Conservation (phyloP, 805 yeast species). For the Brettanomyces nanus region DNA sequence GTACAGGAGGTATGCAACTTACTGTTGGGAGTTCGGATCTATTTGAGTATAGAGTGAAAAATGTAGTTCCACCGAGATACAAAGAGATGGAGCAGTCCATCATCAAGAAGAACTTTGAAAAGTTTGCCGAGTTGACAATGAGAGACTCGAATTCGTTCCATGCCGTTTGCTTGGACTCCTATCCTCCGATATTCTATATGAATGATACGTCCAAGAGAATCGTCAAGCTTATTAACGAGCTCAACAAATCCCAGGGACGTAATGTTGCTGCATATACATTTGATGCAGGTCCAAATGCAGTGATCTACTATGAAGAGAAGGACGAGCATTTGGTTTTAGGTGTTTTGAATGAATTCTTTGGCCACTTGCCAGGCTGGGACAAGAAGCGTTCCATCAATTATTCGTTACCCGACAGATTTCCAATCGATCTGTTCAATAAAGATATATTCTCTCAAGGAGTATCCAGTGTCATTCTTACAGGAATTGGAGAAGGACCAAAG, state of each 20-base stretch:
- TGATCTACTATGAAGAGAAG: constrained; percentile 73
- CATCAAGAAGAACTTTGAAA: constrained; percentile 59
- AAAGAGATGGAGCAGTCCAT: constrained; percentile 77
- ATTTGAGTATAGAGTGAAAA: constrained; percentile 67
- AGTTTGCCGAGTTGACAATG: constrained; percentile 89
- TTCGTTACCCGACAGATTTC: constrained; percentile 17
- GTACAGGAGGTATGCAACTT: constrained; percentile 93
- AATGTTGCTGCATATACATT: constrained; percentile 91
- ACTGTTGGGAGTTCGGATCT: constrained; percentile 87
- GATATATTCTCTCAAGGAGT: constrained; percentile 44
- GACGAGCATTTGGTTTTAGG: constrained; percentile 72
- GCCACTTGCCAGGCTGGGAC: constrained; percentile 64
- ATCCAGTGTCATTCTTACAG: constrained; percentile 73
- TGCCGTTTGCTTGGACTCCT: constrained; percentile 80
- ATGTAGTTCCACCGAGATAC: constrained; percentile 83
- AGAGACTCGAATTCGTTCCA: constrained; percentile 95
- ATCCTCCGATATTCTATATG: constrained; percentile 91
- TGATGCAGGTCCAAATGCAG: constrained; percentile 99
- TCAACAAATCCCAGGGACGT: constrained; percentile 61
- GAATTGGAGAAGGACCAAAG: constrained; percentile 84
- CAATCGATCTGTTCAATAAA: constrained; percentile 26
- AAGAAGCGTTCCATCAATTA: constrained; percentile 14
- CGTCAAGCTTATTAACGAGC: constrained; percentile 67
- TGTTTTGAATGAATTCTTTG: constrained; percentile 53
- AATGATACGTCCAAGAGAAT: constrained; percentile 84